Evolutionary conservation across 176 grass and related monocot genomes (phyloP).

Genomic region (Calamus simplicifolius): DNA sequence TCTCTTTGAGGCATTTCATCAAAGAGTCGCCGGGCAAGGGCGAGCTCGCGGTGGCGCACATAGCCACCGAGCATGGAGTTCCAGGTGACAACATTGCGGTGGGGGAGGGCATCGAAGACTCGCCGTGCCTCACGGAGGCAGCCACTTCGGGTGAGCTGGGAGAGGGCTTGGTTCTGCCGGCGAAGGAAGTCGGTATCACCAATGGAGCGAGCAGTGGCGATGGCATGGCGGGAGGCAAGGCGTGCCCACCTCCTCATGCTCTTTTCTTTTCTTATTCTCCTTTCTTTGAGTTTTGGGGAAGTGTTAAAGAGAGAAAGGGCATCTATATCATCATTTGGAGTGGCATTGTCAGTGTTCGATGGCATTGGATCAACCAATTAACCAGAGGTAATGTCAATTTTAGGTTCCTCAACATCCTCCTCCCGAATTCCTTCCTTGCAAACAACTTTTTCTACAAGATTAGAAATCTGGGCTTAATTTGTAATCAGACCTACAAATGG

Average conservation of each 20-base stretch:
- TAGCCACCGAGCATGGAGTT: slow-evolving; percentile 49
- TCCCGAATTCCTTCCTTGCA: no score
- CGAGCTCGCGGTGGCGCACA: slow-evolving; percentile 26
- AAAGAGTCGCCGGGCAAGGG: slow-evolving; percentile 32
- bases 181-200: slow-evolving; percentile 10
- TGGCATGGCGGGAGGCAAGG: not conserved
- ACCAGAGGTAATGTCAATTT: no score
- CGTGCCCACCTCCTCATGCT: slow-evolving; percentile 39
- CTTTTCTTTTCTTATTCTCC: no score
- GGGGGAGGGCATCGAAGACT: slow-evolving; percentile 56
- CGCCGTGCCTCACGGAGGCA: slow-evolving; percentile 36
- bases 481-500: no score
- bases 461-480: no score
- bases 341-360: no score
- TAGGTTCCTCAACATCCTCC: no score
- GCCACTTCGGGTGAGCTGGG: slow-evolving; percentile 31
- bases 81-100: slow-evolving; percentile 54
- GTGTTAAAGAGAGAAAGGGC: no score
- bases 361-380: no score
- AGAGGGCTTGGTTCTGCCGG: slow-evolving; percentile 38
- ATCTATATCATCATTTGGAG: no score
- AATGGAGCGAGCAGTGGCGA: not conserved
- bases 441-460: no score
- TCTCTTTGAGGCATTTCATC: slow-evolving; percentile 42
- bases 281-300: no score